Conservation (phyloP, 2,329 filamentous ascomycete genomes). For the Cytospora leucostoma region DNA sequence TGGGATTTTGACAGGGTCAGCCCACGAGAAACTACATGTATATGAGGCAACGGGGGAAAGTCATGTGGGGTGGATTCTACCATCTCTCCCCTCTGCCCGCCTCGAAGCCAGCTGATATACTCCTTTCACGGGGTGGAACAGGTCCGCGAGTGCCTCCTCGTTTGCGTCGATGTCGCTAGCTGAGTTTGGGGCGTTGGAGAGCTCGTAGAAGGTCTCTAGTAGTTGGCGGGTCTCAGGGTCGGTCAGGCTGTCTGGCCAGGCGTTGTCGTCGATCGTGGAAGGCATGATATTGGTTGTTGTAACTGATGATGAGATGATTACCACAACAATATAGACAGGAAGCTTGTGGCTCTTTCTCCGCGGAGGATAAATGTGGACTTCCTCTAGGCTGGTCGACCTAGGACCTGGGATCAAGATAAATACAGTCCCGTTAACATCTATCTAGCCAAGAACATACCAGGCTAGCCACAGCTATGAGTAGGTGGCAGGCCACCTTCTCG, state of each 20-base stretch:
- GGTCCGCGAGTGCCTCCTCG: background rate
- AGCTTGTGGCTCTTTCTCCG: too few species aligned
- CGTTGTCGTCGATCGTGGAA: background rate
- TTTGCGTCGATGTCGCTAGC: background rate
- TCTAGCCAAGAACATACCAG: background rate
- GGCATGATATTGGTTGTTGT: background rate
- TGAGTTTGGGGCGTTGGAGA: background rate
- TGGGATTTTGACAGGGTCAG: background rate
- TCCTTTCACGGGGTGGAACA: background rate
- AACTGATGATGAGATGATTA: background rate
- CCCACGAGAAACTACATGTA: background rate
- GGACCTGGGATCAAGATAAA: background rate
- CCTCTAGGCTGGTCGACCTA: background rate
- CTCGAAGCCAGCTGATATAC: slow-evolving; percentile 5
- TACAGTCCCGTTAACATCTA: background rate
- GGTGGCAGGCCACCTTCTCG: background rate
- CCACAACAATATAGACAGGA: too few species aligned
- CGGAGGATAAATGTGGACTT: too few species aligned
- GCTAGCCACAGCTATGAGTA: background rate
- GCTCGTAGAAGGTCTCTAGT: slow-evolving; percentile 7
- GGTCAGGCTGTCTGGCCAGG: background rate
- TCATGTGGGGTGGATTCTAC: background rate
- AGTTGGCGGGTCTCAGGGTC: background rate
- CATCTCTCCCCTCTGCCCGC: slow-evolving; percentile 1
- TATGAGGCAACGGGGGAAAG: background rate